These are phyloP conservation scores for Candida tallmaniae DNA, from an alignment of 805 yeast genomes.

Conservation along the genomic window DNA sequence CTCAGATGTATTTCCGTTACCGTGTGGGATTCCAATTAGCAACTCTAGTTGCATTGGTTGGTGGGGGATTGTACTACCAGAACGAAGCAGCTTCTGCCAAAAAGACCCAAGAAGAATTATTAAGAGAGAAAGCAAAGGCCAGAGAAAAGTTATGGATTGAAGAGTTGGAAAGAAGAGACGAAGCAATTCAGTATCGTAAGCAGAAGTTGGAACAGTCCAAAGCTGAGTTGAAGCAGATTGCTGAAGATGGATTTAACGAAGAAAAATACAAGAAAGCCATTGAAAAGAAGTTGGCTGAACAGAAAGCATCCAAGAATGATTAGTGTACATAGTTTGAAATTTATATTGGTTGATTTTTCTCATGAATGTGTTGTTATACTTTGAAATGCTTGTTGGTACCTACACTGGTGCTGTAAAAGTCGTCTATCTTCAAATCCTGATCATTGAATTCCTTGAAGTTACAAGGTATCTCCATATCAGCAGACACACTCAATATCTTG, in stretches of 20 bases:
- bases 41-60: conserved; percentile 76
- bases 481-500: not conserved
- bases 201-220: conserved; percentile 62
- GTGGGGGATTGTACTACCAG: conserved; percentile 72
- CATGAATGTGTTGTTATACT: not conserved
- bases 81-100: conserved; percentile 40
- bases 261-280: conserved; percentile 12
- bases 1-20: conserved; percentile 85
- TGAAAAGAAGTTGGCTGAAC: conserved; percentile 6
- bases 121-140: conserved; percentile 73
- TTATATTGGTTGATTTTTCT: no score
- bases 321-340: not conserved
- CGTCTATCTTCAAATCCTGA: not conserved
- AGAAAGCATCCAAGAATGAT: not conserved
- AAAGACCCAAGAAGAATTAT: conserved; percentile 56
- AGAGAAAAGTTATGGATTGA: conserved; percentile 88
- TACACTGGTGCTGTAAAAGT: not conserved
- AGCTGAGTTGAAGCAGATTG: conserved; percentile 32
- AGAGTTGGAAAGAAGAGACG: conserved; percentile 84
- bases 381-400: not conserved
- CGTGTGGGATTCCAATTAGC: conserved; percentile 84
- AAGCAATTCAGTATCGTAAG: conserved; percentile 61
- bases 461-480: not conserved
- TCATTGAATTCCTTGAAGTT: not conserved
- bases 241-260: conserved; percentile 32